A percentile compares a stretch with the other conserved stretches of the same genome.
These are phyloP conservation scores for Taiozyma sp. DNA, from an alignment of 1,139 yeast species.

Conservation along the genomic window DNA sequence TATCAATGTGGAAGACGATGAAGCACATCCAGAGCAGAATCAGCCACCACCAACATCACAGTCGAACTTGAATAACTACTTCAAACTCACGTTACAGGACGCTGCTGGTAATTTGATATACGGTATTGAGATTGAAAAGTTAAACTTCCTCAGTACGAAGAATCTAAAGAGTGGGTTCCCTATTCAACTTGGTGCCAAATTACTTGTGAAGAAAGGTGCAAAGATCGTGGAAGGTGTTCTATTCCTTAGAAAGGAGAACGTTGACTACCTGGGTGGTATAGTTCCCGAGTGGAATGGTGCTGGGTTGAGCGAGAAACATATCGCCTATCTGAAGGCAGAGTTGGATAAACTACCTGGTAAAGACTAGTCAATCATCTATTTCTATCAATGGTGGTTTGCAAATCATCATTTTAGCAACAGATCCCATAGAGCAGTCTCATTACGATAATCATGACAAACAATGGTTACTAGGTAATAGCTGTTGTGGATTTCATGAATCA, in stretches of 20 bases:
- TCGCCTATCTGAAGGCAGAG: conserved; percentile 15
- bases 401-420: conserved; percentile 34
- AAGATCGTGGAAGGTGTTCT: conserved; percentile 24
- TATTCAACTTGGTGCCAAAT: conserved; percentile 31
- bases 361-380: not conserved
- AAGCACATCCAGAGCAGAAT: not conserved
- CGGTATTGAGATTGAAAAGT: conserved; percentile 31
- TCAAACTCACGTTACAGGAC: conserved; percentile 33
- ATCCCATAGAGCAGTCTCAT: conserved; percentile 79
- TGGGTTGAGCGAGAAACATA: conserved; percentile 25
- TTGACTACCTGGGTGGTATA: conserved; percentile 30
- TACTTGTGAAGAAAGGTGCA: conserved; percentile 25
- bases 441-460: conserved; percentile 78
- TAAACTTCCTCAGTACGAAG: conserved; percentile 21
- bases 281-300: conserved; percentile 28
- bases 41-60: not conserved
- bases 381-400: not conserved
- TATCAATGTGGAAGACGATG: conserved; percentile 16
- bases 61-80: conserved; percentile 13
- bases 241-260: conserved; percentile 15
- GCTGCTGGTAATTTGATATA: conserved; percentile 27
- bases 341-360: not conserved
- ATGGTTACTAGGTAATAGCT: conserved; percentile 75
- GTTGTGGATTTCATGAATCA: conserved; percentile 57
- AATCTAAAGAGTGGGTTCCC: conserved; percentile 26